A percentile compares a stretch with the other conserved stretches of the same genome.
These are phyloP conservation scores for Schizothecium vesticola DNA, from an alignment of 495 filamentous ascomycete species.

Conservation along the genomic window DNA sequence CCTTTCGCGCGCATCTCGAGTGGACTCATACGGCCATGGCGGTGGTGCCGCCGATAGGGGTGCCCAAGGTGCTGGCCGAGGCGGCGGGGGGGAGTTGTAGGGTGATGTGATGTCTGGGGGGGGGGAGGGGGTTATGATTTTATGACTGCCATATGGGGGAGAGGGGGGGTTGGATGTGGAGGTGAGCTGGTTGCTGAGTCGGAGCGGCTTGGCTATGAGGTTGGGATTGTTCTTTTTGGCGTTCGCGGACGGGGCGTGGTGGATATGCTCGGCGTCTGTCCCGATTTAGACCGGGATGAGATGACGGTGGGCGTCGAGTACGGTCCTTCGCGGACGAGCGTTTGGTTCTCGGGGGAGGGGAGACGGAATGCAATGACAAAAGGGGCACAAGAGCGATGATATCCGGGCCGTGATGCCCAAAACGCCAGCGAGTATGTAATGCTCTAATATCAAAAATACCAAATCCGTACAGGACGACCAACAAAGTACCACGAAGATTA, in stretches of 20 bases:
- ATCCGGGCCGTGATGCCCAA: background rate
- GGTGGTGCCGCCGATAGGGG: conserved; percentile 22
- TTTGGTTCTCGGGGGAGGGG: background rate
- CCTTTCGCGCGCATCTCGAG: conserved; percentile 42
- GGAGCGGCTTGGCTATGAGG: background rate
- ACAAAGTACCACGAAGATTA: background rate
- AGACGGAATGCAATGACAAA: background rate
- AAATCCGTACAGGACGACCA: background rate
- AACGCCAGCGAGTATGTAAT: conserved; percentile 2
- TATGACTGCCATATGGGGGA: background rate
- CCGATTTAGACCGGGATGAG: background rate
- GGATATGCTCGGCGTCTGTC: background rate
- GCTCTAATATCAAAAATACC: conserved; percentile 14
- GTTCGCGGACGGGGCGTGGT: background rate
- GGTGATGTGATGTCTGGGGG: conserved; percentile 33
- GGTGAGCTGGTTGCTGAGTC: background rate
- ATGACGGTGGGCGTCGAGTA: background rate
- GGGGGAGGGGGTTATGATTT: background rate
- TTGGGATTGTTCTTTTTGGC: background rate
- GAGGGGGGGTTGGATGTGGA: too few relatives aligned
- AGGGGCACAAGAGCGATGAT: background rate
- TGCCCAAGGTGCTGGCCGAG: conserved; percentile 6
- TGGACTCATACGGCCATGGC: conserved; percentile 41
- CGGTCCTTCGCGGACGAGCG: background rate
- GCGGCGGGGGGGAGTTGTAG: conserved; percentile 20